Evolutionary conservation across 495 filamentous ascomycete species (phyloP).

Genomic region (Aspergillus diversus): DNA sequence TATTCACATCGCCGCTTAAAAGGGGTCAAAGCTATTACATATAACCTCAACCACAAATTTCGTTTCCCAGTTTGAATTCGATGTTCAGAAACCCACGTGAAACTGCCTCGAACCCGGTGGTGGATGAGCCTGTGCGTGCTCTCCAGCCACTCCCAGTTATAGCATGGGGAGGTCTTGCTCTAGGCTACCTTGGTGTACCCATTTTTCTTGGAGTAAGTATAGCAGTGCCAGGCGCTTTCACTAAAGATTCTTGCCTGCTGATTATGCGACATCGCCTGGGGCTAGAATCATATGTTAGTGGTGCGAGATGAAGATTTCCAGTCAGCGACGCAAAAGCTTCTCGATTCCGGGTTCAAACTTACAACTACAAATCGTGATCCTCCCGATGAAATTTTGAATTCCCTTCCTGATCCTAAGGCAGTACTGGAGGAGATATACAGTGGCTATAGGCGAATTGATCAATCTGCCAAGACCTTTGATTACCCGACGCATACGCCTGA

Average conservation of each 20-base stretch:
- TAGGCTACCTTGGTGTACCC: constrained; percentile 28
- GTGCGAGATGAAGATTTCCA: constrained; percentile 28
- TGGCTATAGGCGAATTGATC: constrained; percentile 26
- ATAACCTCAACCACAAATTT: not conserved
- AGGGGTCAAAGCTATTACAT: not conserved
- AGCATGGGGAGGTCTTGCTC: constrained; percentile 27
- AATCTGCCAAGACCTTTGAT: constrained; percentile 25
- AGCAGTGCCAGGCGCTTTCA: not conserved
- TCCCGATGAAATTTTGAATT: constrained; percentile 23
- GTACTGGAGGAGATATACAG: constrained; percentile 24
- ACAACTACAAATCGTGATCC: constrained; percentile 25
- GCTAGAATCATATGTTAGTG: constrained; percentile 26
- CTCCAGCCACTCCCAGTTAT: constrained; percentile 21
- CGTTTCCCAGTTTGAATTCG: not conserved
- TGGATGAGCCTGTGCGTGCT: not conserved
- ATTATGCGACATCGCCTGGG: not conserved
- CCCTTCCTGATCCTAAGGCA: constrained; percentile 24
- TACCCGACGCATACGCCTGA: constrained; percentile 20
- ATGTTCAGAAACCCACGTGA: not conserved
- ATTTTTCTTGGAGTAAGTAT: constrained; percentile 24
- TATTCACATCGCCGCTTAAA: not conserved
- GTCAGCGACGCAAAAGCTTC: constrained; percentile 23
- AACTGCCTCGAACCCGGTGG: not conserved
- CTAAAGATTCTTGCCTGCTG: constrained; percentile 9
- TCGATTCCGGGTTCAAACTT: constrained; percentile 23